These are phyloP conservation scores for Skeletonema grethae DNA, from an alignment of 108 stramenopile genomes.

Conservation along the genomic window DNA sequence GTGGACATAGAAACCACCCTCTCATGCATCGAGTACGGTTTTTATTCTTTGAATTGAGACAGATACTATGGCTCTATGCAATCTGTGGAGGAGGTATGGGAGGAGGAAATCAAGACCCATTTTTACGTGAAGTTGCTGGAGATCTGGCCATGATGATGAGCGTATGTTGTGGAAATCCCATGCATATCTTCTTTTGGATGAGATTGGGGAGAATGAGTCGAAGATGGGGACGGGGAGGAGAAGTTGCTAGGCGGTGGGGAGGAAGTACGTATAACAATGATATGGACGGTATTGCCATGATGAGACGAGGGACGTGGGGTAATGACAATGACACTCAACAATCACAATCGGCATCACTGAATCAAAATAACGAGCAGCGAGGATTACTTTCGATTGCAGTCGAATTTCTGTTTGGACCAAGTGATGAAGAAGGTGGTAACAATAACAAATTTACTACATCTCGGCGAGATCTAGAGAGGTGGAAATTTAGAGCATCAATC, in stretches of 20 bases:
- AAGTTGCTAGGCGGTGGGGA: constrained; percentile 34
- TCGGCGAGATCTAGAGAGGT: constrained; percentile 55
- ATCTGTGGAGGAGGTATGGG: constrained; percentile 65
- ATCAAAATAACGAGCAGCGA: constrained; percentile 35
- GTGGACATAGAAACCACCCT: constrained; percentile 32
- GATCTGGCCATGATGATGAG: constrained; percentile 67
- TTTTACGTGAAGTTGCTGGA: constrained; percentile 79
- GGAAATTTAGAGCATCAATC: constrained; percentile 68
- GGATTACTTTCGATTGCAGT: constrained; percentile 75
- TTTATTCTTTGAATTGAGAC: constrained; percentile 65
- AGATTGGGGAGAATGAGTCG: constrained; percentile 55
- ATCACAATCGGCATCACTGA: constrained; percentile 15
- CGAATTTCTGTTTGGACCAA: constrained; percentile 87
- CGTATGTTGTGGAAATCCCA: constrained; percentile 72
- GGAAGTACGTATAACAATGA: constrained; percentile 6
- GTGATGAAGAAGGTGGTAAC: background rate
- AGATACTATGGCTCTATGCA: constrained; percentile 84
- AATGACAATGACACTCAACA: constrained; percentile 9
- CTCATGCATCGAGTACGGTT: constrained; percentile 58
- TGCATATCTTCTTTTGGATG: constrained; percentile 69
- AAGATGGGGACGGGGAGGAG: constrained; percentile 28
- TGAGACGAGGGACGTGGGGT: constrained; percentile 47
- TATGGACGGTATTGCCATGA: constrained; percentile 46
- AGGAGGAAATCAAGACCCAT: constrained; percentile 61
- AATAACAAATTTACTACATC: constrained; percentile 10